These are phyloP conservation scores for Ceratocystis alfenasii DNA, from an alignment of 2,329 filamentous ascomycete species.

Conservation along the genomic window DNA sequence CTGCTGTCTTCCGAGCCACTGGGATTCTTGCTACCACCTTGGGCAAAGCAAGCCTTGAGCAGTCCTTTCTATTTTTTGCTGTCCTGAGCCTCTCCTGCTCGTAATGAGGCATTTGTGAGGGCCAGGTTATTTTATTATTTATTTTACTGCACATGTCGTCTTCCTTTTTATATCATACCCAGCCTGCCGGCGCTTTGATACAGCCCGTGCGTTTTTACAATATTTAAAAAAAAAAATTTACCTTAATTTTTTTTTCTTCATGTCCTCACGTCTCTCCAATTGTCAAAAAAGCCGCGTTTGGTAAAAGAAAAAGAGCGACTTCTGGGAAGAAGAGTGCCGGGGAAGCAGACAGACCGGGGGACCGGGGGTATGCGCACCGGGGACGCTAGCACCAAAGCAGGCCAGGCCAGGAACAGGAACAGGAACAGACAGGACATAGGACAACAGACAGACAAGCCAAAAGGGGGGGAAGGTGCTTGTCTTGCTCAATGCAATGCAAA, in stretches of 20 bases:
- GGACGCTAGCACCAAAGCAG: no score
- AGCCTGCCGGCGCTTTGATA: conserved; percentile 1
- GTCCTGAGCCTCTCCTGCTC: neutral
- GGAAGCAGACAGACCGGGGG: neutral
- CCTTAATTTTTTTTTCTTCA: neutral
- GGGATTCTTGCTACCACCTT: conserved; percentile 7
- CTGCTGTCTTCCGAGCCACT: neutral
- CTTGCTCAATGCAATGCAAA: neutral
- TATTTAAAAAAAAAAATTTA: no score
- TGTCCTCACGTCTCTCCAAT: no score
- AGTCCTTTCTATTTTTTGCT: neutral
- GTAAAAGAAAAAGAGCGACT: neutral
- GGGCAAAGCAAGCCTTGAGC: neutral
- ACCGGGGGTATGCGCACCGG: neutral
- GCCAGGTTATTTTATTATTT: neutral
- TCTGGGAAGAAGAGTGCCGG: neutral
- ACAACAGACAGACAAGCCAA: neutral
- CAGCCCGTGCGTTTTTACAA: neutral
- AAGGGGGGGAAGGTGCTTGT: no score
- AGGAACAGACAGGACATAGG: neutral
- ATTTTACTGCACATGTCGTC: neutral
- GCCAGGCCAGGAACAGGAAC: neutral
- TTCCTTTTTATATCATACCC: neutral
- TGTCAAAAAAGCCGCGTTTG: neutral
- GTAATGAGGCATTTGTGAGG: conserved; percentile 2